Percentiles rank a stretch among this genome's conserved stretches.
Conservation (phyloP, 495 filamentous ascomycete species). For the Penicillium silybi region DNA sequence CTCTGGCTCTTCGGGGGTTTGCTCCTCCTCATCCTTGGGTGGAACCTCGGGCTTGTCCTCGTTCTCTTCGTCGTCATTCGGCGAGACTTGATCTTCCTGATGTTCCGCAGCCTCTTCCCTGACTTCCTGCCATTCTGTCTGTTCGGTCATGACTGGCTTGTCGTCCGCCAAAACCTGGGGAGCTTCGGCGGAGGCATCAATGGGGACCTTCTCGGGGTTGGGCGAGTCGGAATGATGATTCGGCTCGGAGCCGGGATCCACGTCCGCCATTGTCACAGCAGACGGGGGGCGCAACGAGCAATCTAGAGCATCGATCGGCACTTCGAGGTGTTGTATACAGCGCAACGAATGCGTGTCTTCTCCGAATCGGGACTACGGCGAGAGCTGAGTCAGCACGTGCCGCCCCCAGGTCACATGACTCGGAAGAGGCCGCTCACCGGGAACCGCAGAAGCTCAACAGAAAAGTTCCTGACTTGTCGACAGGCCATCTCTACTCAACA, state of each 20-base stretch:
- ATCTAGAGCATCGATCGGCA: conserved; percentile 12
- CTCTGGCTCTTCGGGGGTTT: conserved; percentile 5
- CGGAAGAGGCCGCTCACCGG: conserved; percentile 23
- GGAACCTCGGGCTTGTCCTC: conserved; percentile 24
- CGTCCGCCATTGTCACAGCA: conserved; percentile 44
- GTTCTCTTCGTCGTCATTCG: conserved; percentile 7
- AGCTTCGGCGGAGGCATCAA: conserved; percentile 28
- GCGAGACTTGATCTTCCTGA: not conserved
- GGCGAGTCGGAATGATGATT: conserved; percentile 28
- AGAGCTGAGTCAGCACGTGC: conserved; percentile 11
- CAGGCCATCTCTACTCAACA: conserved; percentile 29
- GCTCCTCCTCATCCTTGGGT: conserved; percentile 17
- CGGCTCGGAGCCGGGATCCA: conserved; percentile 37
- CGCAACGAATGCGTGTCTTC: conserved; percentile 21
- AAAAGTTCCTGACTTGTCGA: conserved; percentile 37
- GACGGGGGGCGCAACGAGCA: conserved; percentile 34
- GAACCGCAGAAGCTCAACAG: conserved; percentile 39
- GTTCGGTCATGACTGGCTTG: conserved; percentile 30
- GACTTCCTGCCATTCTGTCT: conserved; percentile 28
- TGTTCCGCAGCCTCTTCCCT: conserved; percentile 21
- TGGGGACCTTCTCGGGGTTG: conserved; percentile 30
- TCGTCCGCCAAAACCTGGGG: conserved; percentile 25
- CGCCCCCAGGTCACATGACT: conserved; percentile 18
- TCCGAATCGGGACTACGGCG: conserved; percentile 23
- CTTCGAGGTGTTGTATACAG: conserved; percentile 7